Percentiles rank a stretch among this genome's conserved stretches.
These are phyloP conservation scores for Camellia japonica DNA, from an alignment of 148 eudicot species.

Conservation along the genomic window DNA sequence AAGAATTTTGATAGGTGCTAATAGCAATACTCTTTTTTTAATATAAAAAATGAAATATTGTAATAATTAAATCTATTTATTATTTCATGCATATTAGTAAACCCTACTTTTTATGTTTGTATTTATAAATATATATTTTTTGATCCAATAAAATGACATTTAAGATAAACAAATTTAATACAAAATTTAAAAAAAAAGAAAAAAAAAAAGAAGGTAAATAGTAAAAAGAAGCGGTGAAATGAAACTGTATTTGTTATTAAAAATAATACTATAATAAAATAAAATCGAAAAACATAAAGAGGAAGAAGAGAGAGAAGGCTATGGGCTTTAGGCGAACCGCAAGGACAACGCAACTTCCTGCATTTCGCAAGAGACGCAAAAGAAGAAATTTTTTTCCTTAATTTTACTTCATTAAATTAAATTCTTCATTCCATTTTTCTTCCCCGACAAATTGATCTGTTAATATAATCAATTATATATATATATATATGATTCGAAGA, in stretches of 20 bases:
- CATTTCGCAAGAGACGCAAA: conserved; percentile 9
- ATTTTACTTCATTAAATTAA: neutral
- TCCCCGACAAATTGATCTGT: neutral
- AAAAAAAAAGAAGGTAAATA: neutral
- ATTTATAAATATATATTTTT: too few species aligned
- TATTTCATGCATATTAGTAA: too few species aligned
- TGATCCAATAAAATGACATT: too few species aligned
- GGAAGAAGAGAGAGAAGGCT: neutral
- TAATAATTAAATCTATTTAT: too few species aligned
- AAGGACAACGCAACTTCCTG: conserved; percentile 10
- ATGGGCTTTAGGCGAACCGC: conserved; percentile 26
- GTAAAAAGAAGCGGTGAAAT: neutral
- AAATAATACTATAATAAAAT: neutral
- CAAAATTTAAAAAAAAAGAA: too few species aligned
- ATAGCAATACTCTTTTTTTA: too few species aligned
- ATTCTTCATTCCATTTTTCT: neutral
- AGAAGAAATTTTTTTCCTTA: neutral
- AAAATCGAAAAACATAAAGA: neutral
- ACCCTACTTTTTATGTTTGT: too few species aligned
- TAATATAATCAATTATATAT: neutral
- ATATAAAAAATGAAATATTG: too few species aligned
- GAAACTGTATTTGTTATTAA: neutral
- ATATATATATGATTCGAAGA: neutral
- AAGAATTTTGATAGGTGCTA: too few species aligned
- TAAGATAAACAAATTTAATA: too few species aligned